Evolutionary conservation across 305 asterid genomes (phyloP).

Genomic region (Fraxinus baroniana): DNA sequence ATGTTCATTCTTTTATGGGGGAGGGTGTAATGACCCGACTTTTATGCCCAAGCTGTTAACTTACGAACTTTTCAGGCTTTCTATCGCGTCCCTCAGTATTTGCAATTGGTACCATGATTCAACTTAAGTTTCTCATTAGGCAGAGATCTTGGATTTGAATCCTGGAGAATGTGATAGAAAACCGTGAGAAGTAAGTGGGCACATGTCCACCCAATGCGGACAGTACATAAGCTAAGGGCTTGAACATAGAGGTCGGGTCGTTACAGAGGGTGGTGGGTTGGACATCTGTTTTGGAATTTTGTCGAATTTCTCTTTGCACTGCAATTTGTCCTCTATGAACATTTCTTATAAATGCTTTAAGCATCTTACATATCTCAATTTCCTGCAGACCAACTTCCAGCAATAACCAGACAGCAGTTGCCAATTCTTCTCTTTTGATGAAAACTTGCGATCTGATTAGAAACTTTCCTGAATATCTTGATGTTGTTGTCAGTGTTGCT

Average conservation of each 20-base stretch:
- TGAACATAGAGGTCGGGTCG: too few species aligned
- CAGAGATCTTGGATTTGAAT: too few species aligned
- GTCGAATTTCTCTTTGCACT: constrained; percentile 17
- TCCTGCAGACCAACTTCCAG: constrained; percentile 64
- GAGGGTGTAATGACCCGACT: background rate
- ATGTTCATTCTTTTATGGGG: constrained; percentile 5
- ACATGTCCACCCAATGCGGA: too few species aligned
- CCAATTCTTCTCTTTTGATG: constrained; percentile 68
- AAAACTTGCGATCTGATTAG: constrained; percentile 96
- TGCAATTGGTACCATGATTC: too few species aligned
- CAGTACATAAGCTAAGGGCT: too few species aligned
- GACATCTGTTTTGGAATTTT: constrained; percentile 16
- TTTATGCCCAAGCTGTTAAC: too few species aligned
- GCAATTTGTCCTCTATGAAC: constrained; percentile 2
- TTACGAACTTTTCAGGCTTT: too few species aligned
- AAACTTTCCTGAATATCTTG: constrained; percentile 90
- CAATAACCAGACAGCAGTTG: constrained; percentile 55
- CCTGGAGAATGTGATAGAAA: too few species aligned
- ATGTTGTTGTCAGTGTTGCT: constrained; percentile 99
- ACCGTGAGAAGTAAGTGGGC: too few species aligned
- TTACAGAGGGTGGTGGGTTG: background rate
- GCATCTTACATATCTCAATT: constrained; percentile 20
- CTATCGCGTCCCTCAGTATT: too few species aligned
- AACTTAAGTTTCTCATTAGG: too few species aligned
- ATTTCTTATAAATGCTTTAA: constrained; percentile 12